Base-by-base conservation (phyloP, 208 protist species). In the Crithidia fasciculata region DNA sequence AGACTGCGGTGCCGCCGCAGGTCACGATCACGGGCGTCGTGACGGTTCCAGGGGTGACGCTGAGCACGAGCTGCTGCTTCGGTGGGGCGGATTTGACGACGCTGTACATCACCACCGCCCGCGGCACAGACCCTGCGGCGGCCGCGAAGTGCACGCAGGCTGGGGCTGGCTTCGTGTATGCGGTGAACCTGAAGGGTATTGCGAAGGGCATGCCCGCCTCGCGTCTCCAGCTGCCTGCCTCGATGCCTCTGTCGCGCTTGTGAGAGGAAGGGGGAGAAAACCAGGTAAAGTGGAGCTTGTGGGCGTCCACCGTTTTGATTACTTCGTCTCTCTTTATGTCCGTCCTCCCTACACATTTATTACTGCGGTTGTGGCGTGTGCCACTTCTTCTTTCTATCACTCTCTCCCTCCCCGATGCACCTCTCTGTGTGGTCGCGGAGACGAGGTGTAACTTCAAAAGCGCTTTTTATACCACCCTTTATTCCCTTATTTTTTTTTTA, bases 1-100 rank as follows among this genome's bases (percentile, higher is more conserved):
- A 28, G 1, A 28, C 15, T 1, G 18, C 45, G 28, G 16, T 60
- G 12, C 28, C 43, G 7, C n/a, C 54, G 49, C 13, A 16, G 4
- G 58, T 71, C 10, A 18, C 64, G 10, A 78, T 78, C n/a, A 70
- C 72, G 3, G 66, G 72, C 56, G 68, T 72, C 37, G 71, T 82
- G 39, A 56, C 44, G 7, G 13, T 82, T 56, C 71, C 69, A 4
- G 56, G 50, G 16, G 68, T 70, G 18, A 28, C 55, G 15, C 45
- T 78, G 63, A 55, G 47, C 52, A 83, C 78, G 15, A 72, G 73
- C 49, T 83, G 78, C 64, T 83, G 72, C 69, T 79, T 83, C 57
- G 78, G 78, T 19, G 72, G 63, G 9, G 58, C 43, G 2, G 73
- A 75, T 44, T 67, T 78, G 19, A 63, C 60, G 12, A 83, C 73